phyloP scores from a whole-genome alignment of 2,329 filamentous ascomycete genomes.

The Didymella sp. region DNA sequence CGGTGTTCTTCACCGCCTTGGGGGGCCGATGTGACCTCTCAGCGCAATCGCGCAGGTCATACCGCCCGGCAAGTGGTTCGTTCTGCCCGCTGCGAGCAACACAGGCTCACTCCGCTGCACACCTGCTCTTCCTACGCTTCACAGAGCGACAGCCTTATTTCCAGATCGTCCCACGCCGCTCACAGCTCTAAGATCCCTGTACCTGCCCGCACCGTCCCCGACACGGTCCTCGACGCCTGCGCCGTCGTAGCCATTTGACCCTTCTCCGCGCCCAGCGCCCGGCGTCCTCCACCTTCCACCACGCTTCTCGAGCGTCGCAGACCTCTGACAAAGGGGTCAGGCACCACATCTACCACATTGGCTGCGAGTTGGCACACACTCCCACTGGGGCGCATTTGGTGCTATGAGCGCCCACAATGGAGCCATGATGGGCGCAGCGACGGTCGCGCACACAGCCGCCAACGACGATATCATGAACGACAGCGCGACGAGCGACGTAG shows the following conservation, averaged over 20 bases:
- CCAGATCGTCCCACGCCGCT: slow-evolving; percentile 6
- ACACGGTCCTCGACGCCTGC: slow-evolving; percentile 33
- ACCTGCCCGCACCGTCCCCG: slow-evolving; percentile 22
- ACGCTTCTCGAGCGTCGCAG: slow-evolving; percentile 28
- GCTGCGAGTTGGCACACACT: slow-evolving; percentile 36
- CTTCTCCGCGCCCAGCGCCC: slow-evolving; percentile 35
- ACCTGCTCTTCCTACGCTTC: slow-evolving; percentile 24
- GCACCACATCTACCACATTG: slow-evolving; percentile 27
- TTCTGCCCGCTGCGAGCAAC: slow-evolving; percentile 13
- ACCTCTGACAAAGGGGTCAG: slow-evolving; percentile 13
- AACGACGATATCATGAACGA: slow-evolving; percentile 19
- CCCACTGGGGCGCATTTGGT: slow-evolving; percentile 46
- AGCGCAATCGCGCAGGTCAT: slow-evolving; percentile 9
- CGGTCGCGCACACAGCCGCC: slow-evolving; percentile 37
- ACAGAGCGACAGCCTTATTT: slow-evolving; percentile 22
- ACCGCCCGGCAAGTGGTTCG: slow-evolving; percentile 11
- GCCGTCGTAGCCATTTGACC: slow-evolving; percentile 31
- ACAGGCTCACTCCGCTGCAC: slow-evolving; percentile 19
- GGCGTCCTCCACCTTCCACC: slow-evolving; percentile 20
- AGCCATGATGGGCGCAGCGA: slow-evolving; percentile 47
- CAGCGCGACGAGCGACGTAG: background rate
- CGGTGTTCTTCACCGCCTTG: slow-evolving; percentile 6
- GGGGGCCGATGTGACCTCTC: background rate
- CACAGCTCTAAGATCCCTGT: slow-evolving; percentile 15
- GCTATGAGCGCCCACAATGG: slow-evolving; percentile 39